Percentiles rank a stretch among this genome's conserved stretches.
Evolutionary conservation across 176 grass and related monocot genomes (phyloP).

Genomic region (Chrysopogon serrulatus): DNA sequence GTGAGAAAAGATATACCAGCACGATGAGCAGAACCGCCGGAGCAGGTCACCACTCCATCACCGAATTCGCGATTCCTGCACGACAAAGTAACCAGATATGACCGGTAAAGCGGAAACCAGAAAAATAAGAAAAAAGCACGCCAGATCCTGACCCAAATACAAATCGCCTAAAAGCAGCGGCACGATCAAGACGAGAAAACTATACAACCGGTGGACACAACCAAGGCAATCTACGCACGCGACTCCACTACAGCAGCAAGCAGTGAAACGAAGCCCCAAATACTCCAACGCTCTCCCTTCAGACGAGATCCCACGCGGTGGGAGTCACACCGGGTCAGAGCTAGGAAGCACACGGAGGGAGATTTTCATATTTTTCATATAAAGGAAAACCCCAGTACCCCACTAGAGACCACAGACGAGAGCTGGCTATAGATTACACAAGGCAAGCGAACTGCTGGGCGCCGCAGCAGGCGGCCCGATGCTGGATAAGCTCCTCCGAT

Average conservation of each 20-base stretch:
- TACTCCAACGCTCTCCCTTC: neutral
- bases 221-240: neutral
- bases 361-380: neutral
- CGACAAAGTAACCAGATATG: neutral
- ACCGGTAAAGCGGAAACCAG: neutral
- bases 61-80: neutral
- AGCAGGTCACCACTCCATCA: neutral
- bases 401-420: neutral
- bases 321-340: neutral
- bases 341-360: neutral
- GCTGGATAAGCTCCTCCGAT: neutral
- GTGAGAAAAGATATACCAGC: neutral
- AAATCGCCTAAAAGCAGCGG: neutral
- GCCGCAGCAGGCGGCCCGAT: neutral
- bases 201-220: neutral
- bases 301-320: neutral
- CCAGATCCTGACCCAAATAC: neutral
- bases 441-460: neutral
- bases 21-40: neutral
- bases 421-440: neutral
- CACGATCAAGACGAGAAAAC: neutral
- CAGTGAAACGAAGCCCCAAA: neutral
- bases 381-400: neutral
- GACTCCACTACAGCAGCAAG: neutral
- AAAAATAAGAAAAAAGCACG: neutral